Evolutionary conservation across 2,329 filamentous ascomycete genomes (phyloP), one percentile per base, ranked within the genome.

Genomic region (Cercospora sp.): DNA sequence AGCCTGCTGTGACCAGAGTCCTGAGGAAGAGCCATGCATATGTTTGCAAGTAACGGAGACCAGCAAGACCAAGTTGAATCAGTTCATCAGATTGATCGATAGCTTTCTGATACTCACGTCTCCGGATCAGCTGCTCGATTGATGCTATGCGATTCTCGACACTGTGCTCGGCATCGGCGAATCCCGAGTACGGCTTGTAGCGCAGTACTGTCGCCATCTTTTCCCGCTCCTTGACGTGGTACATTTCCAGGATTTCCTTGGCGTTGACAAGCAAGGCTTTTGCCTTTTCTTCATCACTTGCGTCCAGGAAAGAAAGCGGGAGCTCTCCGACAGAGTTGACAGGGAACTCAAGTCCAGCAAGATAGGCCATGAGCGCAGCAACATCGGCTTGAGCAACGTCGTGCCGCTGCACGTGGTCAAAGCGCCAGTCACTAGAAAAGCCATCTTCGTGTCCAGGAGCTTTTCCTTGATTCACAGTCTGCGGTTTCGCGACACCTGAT

Each of bases 21-120:
- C 95, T 87, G 40, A 99, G 82, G 81, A 99, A 99, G 2, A 99
- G 85, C 95, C 95, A 99, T 81, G 99, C 95, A 76, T 99, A 99
- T 0, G 94, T 99, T 80, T 99, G 95, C 28, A 99, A 85, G 78
- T 99, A 99, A 61, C 95, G 88, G 69, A 99, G 83, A 7, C 95
- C 95, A 69, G 93, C 87, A 1, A 99, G 85, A 1, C 89, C 90
- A 61, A 92, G 82, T 68, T 90, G 86, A 69, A 98, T 91, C 13
- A 99, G 84, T 30, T 89, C 87, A 51, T 91, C 89, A 1, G 92
- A 93, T 74, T 91, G 87, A 66, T 88, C 84, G 73, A 98, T 97
- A 1, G 94, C 92, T 73, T 92, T 87, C 66, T 94, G 89, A 71
- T 89, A 89, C 57, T 87, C 84, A 7, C 87, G 89, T 9, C 81